Percentiles rank a stretch among this genome's conserved stretches.
Conservation (phyloP, 1,139 yeast species). For the Dujonia santamariae region DNA sequence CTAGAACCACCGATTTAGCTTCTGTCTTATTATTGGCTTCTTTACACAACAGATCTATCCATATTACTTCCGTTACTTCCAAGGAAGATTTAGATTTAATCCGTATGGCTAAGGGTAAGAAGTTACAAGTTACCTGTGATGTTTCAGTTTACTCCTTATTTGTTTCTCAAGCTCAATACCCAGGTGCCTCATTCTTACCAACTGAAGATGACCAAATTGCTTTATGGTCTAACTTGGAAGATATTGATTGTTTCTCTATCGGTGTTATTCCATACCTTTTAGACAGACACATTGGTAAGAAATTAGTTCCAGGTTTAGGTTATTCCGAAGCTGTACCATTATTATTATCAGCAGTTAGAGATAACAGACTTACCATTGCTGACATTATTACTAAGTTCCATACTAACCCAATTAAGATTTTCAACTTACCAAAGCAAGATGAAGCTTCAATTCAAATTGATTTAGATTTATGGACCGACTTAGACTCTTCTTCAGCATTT, state of each 20-base stretch:
- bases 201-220: constrained; percentile 75
- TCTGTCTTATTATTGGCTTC: constrained; percentile 88
- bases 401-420: constrained; percentile 77
- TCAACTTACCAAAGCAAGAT: constrained; percentile 79
- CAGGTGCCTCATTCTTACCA: constrained; percentile 72
- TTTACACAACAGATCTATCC: constrained; percentile 80
- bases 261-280: constrained; percentile 77
- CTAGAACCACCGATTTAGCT: constrained; percentile 87
- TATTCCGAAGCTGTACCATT: constrained; percentile 79
- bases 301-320: constrained; percentile 70
- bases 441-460: constrained; percentile 73
- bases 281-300: constrained; percentile 61
- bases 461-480: constrained; percentile 53
- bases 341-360: constrained; percentile 75
- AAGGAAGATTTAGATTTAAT: constrained; percentile 83
- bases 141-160: constrained; percentile 80
- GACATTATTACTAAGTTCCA: constrained; percentile 76
- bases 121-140: constrained; percentile 84
- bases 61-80: constrained; percentile 81
- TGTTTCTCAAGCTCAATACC: constrained; percentile 68
- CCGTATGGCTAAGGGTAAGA: constrained; percentile 80
- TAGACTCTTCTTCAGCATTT: constrained; percentile 19
- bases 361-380: constrained; percentile 65
- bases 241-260: constrained; percentile 83
- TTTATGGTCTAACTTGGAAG: constrained; percentile 72